These are phyloP conservation scores for Dactylonectria macrodidyma DNA, from an alignment of 2,329 filamentous ascomycete species.

Conservation along the genomic window DNA sequence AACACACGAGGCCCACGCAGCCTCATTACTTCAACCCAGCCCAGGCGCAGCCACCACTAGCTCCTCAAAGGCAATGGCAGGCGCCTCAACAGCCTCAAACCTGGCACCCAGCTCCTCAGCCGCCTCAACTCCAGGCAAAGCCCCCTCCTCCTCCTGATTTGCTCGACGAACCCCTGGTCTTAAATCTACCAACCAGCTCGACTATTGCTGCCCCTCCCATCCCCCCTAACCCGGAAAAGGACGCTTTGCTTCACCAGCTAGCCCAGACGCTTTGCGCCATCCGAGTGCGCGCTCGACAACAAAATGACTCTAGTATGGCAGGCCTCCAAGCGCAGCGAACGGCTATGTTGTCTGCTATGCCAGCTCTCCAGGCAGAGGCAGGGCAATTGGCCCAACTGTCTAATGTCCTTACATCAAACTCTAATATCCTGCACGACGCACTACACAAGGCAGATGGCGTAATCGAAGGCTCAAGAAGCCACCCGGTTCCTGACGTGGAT, in stretches of 20 bases:
- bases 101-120: conserved; percentile 46
- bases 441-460: conserved; percentile 84
- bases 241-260: conserved; percentile 85
- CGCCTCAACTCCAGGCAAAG: conserved; percentile 39
- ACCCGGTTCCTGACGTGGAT: conserved; percentile 84
- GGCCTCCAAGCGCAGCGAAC: conserved; percentile 84
- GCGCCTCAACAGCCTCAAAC: conserved; percentile 41
- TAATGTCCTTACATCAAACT: conserved; percentile 81
- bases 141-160: conserved; percentile 63
- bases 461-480: conserved; percentile 79
- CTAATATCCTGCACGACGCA: conserved; percentile 81
- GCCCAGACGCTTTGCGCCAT: conserved; percentile 78
- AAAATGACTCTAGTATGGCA: conserved; percentile 81
- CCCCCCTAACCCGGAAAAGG: conserved; percentile 95
- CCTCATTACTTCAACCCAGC: conserved; percentile 36
- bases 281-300: conserved; percentile 77
- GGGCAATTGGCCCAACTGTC: conserved; percentile 80
- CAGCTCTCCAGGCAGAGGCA: conserved; percentile 81
- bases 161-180: conserved; percentile 70
- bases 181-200: conserved; percentile 64
- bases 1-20: conserved; percentile 34
- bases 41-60: conserved; percentile 34
- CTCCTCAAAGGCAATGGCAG: conserved; percentile 46
- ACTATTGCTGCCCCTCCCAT: conserved; percentile 83
- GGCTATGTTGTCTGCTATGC: conserved; percentile 80